Evolutionary conservation across 371 early-diverging fungal species (phyloP).

Genomic region (Syncephalastrum monosporum): DNA sequence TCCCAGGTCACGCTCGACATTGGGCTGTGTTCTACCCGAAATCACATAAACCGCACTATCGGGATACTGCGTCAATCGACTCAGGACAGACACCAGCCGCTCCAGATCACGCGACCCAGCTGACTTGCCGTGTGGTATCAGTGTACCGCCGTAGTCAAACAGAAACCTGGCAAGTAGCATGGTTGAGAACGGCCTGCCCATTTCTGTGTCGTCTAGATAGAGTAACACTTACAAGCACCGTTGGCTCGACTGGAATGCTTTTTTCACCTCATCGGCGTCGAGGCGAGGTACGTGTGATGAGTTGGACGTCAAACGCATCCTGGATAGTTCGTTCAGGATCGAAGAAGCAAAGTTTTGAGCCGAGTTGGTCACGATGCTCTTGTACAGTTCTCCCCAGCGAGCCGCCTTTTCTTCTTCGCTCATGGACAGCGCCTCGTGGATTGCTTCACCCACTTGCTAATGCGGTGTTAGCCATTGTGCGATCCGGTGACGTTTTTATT

Average conservation of each 20-base stretch:
- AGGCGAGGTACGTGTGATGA: conserved; percentile 54
- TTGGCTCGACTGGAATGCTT: conserved; percentile 47
- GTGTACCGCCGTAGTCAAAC: conserved; percentile 89
- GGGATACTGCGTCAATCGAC: conserved; percentile 54
- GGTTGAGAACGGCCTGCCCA: too few species aligned
- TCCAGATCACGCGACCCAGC: conserved; percentile 31
- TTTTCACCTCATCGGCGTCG: conserved; percentile 32
- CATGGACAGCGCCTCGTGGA: conserved; percentile 83
- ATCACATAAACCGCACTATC: conserved; percentile 86
- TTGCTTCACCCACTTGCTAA: conserved; percentile 82
- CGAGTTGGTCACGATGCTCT: conserved; percentile 73
- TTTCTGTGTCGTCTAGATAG: not conserved
- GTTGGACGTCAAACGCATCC: conserved; percentile 9
- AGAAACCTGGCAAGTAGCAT: conserved; percentile 42
- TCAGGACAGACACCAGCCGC: conserved; percentile 48
- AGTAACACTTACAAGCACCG: conserved; percentile 57
- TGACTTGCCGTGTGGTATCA: conserved; percentile 66
- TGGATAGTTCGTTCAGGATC: conserved; percentile 54
- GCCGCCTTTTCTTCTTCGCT: conserved; percentile 83
- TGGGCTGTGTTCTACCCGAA: conserved; percentile 80
- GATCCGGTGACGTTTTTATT: conserved; percentile 44
- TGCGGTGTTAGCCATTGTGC: not conserved
- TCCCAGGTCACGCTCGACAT: conserved; percentile 82
- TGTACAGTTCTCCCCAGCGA: conserved; percentile 75
- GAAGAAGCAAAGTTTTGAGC: conserved; percentile 61